These are phyloP conservation scores for Aspergillus fischeri DNA, from an alignment of 2,329 filamentous ascomycete genomes.

Conservation along the genomic window DNA sequence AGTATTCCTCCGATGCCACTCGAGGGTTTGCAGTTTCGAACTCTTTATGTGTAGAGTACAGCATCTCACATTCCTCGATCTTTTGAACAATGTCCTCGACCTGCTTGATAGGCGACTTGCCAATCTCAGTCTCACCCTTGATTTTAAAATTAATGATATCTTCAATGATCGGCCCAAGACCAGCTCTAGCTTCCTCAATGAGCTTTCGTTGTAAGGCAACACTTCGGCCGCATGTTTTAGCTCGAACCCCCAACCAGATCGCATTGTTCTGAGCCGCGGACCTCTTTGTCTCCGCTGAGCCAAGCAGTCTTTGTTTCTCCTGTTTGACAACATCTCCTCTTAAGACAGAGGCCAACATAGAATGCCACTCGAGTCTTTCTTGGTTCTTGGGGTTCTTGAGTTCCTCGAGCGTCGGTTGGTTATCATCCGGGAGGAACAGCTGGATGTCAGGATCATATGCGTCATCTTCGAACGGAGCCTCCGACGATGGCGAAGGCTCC, in stretches of 20 bases:
- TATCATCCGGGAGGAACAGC: conserved; percentile 85
- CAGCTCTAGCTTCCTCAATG: conserved; percentile 75
- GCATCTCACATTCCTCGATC: conserved; percentile 80
- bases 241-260: conserved; percentile 83
- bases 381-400: conserved; percentile 81
- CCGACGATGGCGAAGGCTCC: conserved; percentile 83
- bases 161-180: conserved; percentile 72
- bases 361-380: conserved; percentile 94
- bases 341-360: conserved; percentile 91
- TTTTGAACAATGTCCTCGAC: conserved; percentile 84
- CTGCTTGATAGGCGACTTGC: conserved; percentile 82
- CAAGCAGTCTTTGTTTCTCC: conserved; percentile 93
- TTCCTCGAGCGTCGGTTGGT: conserved; percentile 85
- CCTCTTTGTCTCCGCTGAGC: conserved; percentile 69
- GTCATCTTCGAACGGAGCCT: conserved; percentile 76
- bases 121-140: conserved; percentile 85
- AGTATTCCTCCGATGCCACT: conserved; percentile 71
- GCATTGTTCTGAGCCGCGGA: conserved; percentile 64
- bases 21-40: conserved; percentile 71
- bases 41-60: conserved; percentile 76
- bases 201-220: conserved; percentile 80
- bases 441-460: conserved; percentile 87
- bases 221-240: conserved; percentile 78
- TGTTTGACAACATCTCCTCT: conserved; percentile 96
- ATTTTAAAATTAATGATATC: conserved; percentile 91